Percentiles rank a stretch among this genome's conserved stretches.
These are phyloP conservation scores for Pseudoneurospora amorphoporcata DNA, from an alignment of 495 filamentous ascomycete genomes.

Conservation along the genomic window DNA sequence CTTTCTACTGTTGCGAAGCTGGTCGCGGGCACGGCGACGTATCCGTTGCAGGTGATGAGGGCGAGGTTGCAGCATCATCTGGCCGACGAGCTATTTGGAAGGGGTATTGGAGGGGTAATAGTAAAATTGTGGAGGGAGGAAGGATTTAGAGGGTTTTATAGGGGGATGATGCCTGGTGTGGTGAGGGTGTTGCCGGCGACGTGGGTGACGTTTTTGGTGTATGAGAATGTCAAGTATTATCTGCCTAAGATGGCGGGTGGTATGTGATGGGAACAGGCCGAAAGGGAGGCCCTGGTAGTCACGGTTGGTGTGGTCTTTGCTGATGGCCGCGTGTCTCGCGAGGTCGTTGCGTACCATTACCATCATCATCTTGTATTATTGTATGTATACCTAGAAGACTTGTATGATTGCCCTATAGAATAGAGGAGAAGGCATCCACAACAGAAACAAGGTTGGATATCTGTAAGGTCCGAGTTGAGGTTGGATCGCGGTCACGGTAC, in stretches of 20 bases:
- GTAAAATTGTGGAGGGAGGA: conserved; percentile 65
- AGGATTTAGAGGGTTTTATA: conserved; percentile 80
- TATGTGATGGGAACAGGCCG: background rate
- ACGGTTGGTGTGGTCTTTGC: background rate
- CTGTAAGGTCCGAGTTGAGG: background rate
- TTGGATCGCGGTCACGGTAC: background rate
- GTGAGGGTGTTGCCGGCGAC: conserved; percentile 85
- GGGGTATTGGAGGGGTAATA: conserved; percentile 60
- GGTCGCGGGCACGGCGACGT: conserved; percentile 76
- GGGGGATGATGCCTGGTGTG: conserved; percentile 79
- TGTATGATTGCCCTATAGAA: too few relatives aligned
- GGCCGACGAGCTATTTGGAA: conserved; percentile 55
- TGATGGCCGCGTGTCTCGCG: background rate
- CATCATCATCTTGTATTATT: background rate
- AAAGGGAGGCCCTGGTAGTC: background rate
- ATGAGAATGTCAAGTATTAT: conserved; percentile 80
- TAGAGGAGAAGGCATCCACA: background rate
- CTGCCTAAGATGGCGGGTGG: conserved; percentile 33
- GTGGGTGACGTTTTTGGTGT: conserved; percentile 96
- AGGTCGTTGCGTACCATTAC: background rate
- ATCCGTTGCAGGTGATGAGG: conserved; percentile 87
- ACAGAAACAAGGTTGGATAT: background rate
- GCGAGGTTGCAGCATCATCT: conserved; percentile 83
- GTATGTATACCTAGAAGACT: background rate
- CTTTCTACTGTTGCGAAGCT: conserved; percentile 77